A percentile compares a stretch with the other conserved stretches of the same genome.
Evolutionary conservation across 2,329 filamentous ascomycete species (phyloP).

Genomic region (Tolypocladium amazonense): DNA sequence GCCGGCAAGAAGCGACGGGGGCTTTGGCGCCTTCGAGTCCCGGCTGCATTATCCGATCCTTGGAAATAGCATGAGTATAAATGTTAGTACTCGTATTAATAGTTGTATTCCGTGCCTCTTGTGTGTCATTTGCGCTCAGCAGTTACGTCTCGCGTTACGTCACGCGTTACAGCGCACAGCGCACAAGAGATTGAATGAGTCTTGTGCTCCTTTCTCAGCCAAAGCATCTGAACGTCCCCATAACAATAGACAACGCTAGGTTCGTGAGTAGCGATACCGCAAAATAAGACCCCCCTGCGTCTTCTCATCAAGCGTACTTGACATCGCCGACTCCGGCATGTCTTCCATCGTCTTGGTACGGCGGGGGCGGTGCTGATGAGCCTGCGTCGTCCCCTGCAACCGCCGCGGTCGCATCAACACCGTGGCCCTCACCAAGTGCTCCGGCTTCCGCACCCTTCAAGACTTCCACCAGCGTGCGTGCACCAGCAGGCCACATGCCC

Average conservation of each 20-base stretch:
- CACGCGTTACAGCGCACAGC: too few species aligned
- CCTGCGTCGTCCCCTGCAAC: background rate
- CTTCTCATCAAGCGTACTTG: background rate
- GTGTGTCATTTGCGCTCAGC: too few species aligned
- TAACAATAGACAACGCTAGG: background rate
- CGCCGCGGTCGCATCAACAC: background rate
- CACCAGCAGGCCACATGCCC: slow-evolving; percentile 21
- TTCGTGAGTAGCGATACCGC: background rate
- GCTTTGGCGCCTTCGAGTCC: too few species aligned
- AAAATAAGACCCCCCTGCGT: background rate
- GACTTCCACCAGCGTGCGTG: slow-evolving; percentile 17
- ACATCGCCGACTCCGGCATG: slow-evolving; percentile 4
- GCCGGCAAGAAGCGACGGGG: background rate
- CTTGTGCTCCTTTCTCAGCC: background rate
- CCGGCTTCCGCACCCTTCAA: slow-evolving; percentile 21
- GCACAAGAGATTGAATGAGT: background rate
- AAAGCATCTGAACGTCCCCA: background rate
- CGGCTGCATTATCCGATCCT: too few species aligned
- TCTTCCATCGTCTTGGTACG: slow-evolving; percentile 4
- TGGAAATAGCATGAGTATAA: too few species aligned
- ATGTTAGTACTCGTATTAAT: too few species aligned
- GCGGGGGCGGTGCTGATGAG: slow-evolving; percentile 1
- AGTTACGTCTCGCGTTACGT: background rate
- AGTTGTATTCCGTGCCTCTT: too few species aligned
- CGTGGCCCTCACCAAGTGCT: slow-evolving; percentile 1